Base-by-base conservation (phyloP, 2,329 filamentous ascomycete species). In the Paracamarosporium sp. region DNA sequence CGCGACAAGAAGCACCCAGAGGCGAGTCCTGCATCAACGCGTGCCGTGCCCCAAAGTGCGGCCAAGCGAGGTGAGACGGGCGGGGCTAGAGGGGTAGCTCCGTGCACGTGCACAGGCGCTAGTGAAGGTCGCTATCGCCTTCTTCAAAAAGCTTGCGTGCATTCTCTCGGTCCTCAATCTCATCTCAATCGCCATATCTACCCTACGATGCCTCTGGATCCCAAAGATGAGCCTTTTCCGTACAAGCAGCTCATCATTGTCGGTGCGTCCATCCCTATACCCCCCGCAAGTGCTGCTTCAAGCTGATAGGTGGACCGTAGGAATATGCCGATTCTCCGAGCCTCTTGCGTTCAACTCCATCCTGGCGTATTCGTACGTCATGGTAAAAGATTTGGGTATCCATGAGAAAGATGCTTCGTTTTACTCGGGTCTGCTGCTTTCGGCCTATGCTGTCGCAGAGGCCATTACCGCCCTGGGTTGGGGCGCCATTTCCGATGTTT, bases 331-430 rank as follows among this genome's bases (percentile, higher is more conserved):
- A 69, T 86, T 97, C 64, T 92, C 93, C 55, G 93, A 97, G 79
- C 93, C 93, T 28, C 93, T 97, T 70, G 93, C 93, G 43, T 86
- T 97, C 70, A 97, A 93, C 13, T 96, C 92, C 74, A 96, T 97
- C 79, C 96, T 96, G 69, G 93, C 93, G 30, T 97, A 97, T 62
- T 74, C 74, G 53, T 74, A 66, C 55, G 62, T 70, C 50, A 75
- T 78, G 68, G 74, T 77, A 22, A 64, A 74, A 57, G 73, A 78
- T 48, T 64, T 83, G 38, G 73, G 74, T 38, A 74, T 72, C 47
- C 56, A 62, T 61, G 62, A 70, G 45, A 67, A 66, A 47, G 71
- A 78, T 67, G 75, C 93, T 41, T 93, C 93, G 1, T 94, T 97
- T 80, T 96, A 96, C 75, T 90, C 93, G 38, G 93, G 93, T 45